phyloP scores from a whole-genome alignment of 2,329 filamentous ascomycete genomes.

The Aspergillus sp. region DNA sequence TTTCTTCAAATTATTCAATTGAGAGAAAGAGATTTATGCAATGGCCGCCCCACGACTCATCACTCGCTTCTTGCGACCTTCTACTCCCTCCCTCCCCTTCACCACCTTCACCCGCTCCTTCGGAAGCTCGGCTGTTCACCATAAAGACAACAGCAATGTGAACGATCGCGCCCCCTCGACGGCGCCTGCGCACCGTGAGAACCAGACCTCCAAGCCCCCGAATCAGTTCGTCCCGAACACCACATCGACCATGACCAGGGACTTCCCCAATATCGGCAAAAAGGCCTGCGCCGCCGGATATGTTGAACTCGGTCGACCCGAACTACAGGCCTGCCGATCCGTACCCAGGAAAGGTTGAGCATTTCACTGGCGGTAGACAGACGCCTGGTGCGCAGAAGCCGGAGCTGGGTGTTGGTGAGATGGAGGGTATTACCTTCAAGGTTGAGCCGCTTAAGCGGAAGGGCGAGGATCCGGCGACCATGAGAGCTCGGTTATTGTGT shows the following conservation, averaged over 20 bases:
- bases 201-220: slow-evolving; percentile 52
- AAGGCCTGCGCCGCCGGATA: slow-evolving; percentile 55
- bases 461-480: slow-evolving; percentile 80
- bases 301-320: slow-evolving; percentile 53
- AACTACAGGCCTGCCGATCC: slow-evolving; percentile 57
- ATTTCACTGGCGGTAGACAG: slow-evolving; percentile 62
- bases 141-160: slow-evolving; percentile 37
- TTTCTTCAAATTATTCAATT: not conserved
- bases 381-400: slow-evolving; percentile 47
- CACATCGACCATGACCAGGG: slow-evolving; percentile 58
- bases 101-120: slow-evolving; percentile 26
- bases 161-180: slow-evolving; percentile 51
- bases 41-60: slow-evolving; percentile 47
- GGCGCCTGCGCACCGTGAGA: slow-evolving; percentile 50
- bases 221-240: slow-evolving; percentile 63
- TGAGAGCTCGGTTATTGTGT: slow-evolving; percentile 77
- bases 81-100: slow-evolving; percentile 18
- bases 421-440: slow-evolving; percentile 79
- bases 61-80: slow-evolving; percentile 41
- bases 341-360: slow-evolving; percentile 58
- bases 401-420: slow-evolving; percentile 78
- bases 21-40: slow-evolving; percentile 2
- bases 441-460: slow-evolving; percentile 82
- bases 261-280: slow-evolving; percentile 57
- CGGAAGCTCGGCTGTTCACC: slow-evolving; percentile 24